Percentiles rank a stretch among this genome's conserved stretches.
phyloP scores from a whole-genome alignment of 768 basidiomycete genomes.

The Phlebiopsis flavidoalba region DNA sequence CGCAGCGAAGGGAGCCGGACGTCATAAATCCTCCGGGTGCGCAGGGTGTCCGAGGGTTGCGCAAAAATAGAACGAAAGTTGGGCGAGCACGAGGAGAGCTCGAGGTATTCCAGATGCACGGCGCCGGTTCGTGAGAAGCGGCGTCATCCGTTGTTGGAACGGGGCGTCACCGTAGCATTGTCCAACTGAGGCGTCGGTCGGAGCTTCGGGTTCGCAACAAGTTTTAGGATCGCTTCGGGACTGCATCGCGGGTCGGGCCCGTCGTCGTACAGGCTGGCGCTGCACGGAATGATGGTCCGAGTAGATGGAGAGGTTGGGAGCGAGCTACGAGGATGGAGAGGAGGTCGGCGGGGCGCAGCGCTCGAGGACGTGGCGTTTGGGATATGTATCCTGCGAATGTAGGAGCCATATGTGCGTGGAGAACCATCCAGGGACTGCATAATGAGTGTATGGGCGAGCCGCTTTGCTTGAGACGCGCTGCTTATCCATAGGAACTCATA shows the following conservation, averaged over 20 bases:
- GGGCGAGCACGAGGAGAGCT: slow-evolving; percentile 55
- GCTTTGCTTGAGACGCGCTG: slow-evolving; percentile 44
- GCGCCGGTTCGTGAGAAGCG: slow-evolving; percentile 48
- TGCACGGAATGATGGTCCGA: slow-evolving; percentile 63
- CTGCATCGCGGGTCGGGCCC: slow-evolving; percentile 40
- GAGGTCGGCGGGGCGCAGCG: slow-evolving; percentile 60
- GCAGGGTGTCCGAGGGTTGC: slow-evolving; percentile 6
- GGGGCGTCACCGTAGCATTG: slow-evolving; percentile 66
- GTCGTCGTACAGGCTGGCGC: slow-evolving; percentile 43
- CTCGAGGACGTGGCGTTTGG: slow-evolving; percentile 62
- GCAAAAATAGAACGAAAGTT: slow-evolving; percentile 33
- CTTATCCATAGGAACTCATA: slow-evolving; percentile 72
- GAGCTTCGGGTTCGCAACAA: slow-evolving; percentile 53
- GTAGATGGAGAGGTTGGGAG: slow-evolving; percentile 54
- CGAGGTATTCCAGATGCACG: slow-evolving; percentile 57
- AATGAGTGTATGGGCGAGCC: slow-evolving; percentile 39
- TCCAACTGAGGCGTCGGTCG: slow-evolving; percentile 61
- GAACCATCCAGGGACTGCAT: slow-evolving; percentile 35
- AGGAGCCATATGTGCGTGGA: slow-evolving; percentile 31
- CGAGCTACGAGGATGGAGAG: slow-evolving; percentile 64
- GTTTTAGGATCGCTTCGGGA: slow-evolving; percentile 53
- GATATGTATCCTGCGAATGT: slow-evolving; percentile 63
- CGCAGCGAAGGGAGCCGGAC: slow-evolving; percentile 58
- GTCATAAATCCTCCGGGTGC: slow-evolving; percentile 19
- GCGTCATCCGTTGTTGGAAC: slow-evolving; percentile 49